phyloP scores from a whole-genome alignment of 345 rosid genomes.

The Citropsis articulata region DNA sequence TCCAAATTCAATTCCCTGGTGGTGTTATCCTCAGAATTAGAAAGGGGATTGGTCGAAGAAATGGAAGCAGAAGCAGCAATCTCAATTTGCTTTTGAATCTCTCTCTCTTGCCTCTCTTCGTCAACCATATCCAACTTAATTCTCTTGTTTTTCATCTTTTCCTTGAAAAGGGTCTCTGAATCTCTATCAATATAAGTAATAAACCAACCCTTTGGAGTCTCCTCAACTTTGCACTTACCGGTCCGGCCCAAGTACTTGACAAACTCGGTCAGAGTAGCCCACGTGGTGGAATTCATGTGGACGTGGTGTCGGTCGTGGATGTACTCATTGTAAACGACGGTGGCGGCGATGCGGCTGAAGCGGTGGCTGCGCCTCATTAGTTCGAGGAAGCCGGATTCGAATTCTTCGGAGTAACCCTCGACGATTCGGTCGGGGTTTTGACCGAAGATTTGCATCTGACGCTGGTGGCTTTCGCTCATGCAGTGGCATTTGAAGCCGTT shows the following conservation, averaged over 20 bases:
- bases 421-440: slow-evolving; percentile 73
- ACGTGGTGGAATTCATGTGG: slow-evolving; percentile 88
- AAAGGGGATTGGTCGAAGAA: background rate
- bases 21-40: background rate
- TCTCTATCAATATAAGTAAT: slow-evolving; percentile 88
- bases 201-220: slow-evolving; percentile 97
- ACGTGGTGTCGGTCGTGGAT: slow-evolving; percentile 84
- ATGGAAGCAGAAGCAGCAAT: slow-evolving; percentile 39
- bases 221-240: slow-evolving; percentile 94
- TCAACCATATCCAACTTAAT: slow-evolving; percentile 69
- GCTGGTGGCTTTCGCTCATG: slow-evolving; percentile 94
- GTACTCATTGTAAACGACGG: slow-evolving; percentile 93
- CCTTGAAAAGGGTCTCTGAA: slow-evolving; percentile 78
- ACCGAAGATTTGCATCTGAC: slow-evolving; percentile 92
- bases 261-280: slow-evolving; percentile 94
- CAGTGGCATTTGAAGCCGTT: slow-evolving; percentile 99
- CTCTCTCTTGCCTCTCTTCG: slow-evolving; percentile 92
- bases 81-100: slow-evolving; percentile 78
- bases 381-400: slow-evolving; percentile 67
- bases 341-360: slow-evolving; percentile 86
- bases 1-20: slow-evolving; percentile 50
- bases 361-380: slow-evolving; percentile 86
- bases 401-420: slow-evolving; percentile 89
- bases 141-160: slow-evolving; percentile 83
- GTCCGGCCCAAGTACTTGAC: slow-evolving; percentile 71